Percentiles rank a stretch among this genome's conserved stretches.
Conservation (phyloP, 2,329 filamentous ascomycete genomes). For the Emmonsiellopsis sp. region DNA sequence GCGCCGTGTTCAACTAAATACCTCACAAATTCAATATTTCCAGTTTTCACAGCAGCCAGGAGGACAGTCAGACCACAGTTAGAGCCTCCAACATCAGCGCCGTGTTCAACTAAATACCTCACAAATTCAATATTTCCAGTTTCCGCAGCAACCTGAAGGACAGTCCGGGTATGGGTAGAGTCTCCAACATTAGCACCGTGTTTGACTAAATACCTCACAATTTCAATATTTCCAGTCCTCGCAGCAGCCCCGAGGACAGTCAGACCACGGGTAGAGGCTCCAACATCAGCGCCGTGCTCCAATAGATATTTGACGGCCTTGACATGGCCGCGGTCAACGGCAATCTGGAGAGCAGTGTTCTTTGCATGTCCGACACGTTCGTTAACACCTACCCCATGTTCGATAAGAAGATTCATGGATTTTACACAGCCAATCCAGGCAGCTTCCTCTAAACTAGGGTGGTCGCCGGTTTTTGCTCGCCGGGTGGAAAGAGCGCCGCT, state of each 20-base stretch:
- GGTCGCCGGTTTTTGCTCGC: background rate
- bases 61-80: too few species aligned
- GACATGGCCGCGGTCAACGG: background rate
- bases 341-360: background rate
- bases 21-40: too few species aligned
- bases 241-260: background rate
- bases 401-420: constrained; percentile 6
- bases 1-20: too few species aligned
- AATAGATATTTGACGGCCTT: background rate
- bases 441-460: constrained; percentile 6
- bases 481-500: background rate
- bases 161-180: too few species aligned
- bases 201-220: constrained; percentile 7
- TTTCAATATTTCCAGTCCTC: background rate
- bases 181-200: too few species aligned
- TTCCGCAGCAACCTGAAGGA: too few species aligned
- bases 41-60: too few species aligned
- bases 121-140: too few species aligned
- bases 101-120: too few species aligned
- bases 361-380: background rate
- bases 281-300: background rate
- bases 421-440: background rate
- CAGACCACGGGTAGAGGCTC: background rate
- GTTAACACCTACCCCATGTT: constrained; percentile 1
- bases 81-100: too few species aligned